Base-by-base conservation (phyloP, 1,284 basidiomycete species). In the Ustilago xerochloae region DNA sequence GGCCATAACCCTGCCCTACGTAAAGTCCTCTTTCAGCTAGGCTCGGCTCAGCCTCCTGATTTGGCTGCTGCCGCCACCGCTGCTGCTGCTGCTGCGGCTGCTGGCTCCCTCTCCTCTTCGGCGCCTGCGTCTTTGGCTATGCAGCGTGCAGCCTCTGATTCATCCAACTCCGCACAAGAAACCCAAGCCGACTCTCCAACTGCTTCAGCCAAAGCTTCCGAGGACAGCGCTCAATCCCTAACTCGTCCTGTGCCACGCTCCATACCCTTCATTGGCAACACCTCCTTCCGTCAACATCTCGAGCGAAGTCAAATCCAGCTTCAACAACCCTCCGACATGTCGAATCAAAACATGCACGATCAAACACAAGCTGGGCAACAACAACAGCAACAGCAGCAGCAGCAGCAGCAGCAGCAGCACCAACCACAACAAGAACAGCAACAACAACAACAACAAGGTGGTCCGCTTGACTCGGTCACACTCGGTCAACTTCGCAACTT, bases 401-500 rank as follows among this genome's bases (percentile, higher is more conserved):
- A 61, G 45, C 69, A 67, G 30, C 18, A 24, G 15, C 66, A 70
- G n/a, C n/a, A n/a, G n/a, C n/a, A n/a, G n/a, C n/a, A n/a, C n/a
- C n/a, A 43, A 24, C 6, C 41, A 15, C 68, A 71, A 32, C 39
- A 50, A 15, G 52, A 32, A 7, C 57, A 51, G 16, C 57, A 61
- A 38, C 69, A 51, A 18, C 57, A 61, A 38, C 69, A 67, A 26
- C 18, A 24, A n/a, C 66, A 70, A 26, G 47, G 33, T 8, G 76
- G 76, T 2, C 71, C 73, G 9, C 64, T 78, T 33, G 77, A 78
- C 47, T 74, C 75, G 22, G 73, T 79, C 48, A 75, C 75, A 5
- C 61, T 79, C 1, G 75, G 77, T 12, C 77, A 79, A 52, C 63
- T 79, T 20, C 75, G 75, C 33, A 62, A 77, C 50, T 54, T 79